These are phyloP conservation scores for Arthromyces matolae DNA, from an alignment of 768 basidiomycete species.

Conservation along the genomic window DNA sequence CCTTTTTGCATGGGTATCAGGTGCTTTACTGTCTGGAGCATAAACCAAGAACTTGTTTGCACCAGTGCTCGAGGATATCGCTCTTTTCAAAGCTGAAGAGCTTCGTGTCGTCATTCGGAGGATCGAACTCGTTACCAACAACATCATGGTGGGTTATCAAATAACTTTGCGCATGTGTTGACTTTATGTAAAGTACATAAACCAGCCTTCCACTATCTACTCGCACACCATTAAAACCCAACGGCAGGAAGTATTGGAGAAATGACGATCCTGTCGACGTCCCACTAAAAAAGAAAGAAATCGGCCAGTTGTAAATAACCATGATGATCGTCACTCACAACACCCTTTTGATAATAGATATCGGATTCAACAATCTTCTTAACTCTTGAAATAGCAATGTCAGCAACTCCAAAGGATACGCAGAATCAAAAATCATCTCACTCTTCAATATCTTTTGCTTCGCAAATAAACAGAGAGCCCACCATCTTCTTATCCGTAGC, in stretches of 20 bases:
- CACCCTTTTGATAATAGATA: constrained; percentile 39
- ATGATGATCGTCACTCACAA: constrained; percentile 27
- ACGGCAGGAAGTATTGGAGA: constrained; percentile 41
- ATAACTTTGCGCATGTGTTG: not conserved
- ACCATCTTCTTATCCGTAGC: constrained; percentile 51
- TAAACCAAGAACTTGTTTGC: constrained; percentile 45
- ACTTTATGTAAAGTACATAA: too few relatives aligned
- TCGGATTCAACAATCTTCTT: constrained; percentile 37
- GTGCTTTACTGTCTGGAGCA: constrained; percentile 51
- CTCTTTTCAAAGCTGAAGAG: not conserved
- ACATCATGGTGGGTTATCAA: not conserved
- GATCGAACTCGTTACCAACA: constrained; percentile 4
- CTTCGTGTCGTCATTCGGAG: not conserved
- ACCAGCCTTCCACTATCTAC: too few relatives aligned
- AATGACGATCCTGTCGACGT: constrained; percentile 49
- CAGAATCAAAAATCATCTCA: constrained; percentile 18
- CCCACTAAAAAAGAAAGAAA: constrained; percentile 41
- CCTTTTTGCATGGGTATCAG: constrained; percentile 37
- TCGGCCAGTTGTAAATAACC: not conserved
- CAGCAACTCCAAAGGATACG: too few relatives aligned
- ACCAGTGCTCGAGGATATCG: constrained; percentile 6
- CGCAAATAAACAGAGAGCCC: constrained; percentile 54
- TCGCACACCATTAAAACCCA: too few relatives aligned
- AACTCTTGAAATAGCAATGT: constrained; percentile 25
- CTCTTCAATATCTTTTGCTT: constrained; percentile 52